Percentiles rank a stretch among this genome's conserved stretches.
Conservation (phyloP, 2,329 filamentous ascomycete genomes). For the Aspergillus neoniger region DNA sequence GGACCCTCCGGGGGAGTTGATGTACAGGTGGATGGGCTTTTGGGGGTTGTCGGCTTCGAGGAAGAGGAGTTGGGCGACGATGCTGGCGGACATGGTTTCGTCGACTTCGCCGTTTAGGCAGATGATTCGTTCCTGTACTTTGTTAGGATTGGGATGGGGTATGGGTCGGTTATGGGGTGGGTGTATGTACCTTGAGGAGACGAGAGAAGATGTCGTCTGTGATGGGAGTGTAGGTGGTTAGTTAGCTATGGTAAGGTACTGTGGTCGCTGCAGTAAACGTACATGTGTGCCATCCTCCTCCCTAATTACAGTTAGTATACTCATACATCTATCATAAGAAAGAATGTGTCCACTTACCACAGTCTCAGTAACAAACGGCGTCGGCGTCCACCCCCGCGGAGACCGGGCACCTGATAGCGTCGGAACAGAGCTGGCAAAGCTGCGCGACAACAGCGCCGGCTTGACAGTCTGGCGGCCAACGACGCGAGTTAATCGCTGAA, state of each 20-base stretch:
- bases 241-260: slow-evolving; percentile 7
- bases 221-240: slow-evolving; percentile 17
- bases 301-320: slow-evolving; percentile 47
- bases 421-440: slow-evolving; percentile 33
- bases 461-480: slow-evolving; percentile 13
- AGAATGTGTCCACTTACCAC: slow-evolving; percentile 46
- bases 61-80: slow-evolving; percentile 94
- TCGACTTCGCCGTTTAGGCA: slow-evolving; percentile 91
- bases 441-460: slow-evolving; percentile 23
- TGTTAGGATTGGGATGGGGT: slow-evolving; percentile 46
- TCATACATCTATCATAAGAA: too few relatives aligned
- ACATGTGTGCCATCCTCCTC: slow-evolving; percentile 78
- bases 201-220: slow-evolving; percentile 81
- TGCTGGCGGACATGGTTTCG: slow-evolving; percentile 85
- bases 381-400: slow-evolving; percentile 52
- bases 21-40: slow-evolving; percentile 96
- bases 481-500: slow-evolving; percentile 28
- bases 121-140: slow-evolving; percentile 79
- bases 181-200: slow-evolving; percentile 63
- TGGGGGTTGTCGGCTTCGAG: slow-evolving; percentile 95
- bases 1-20: slow-evolving; percentile 92
- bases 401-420: slow-evolving; percentile 30
- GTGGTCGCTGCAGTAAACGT: slow-evolving; percentile 39
- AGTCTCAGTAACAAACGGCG: slow-evolving; percentile 58
- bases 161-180: background rate